phyloP scores from a whole-genome alignment of 306 rosid species.

The Ziziphus jujuba region DNA sequence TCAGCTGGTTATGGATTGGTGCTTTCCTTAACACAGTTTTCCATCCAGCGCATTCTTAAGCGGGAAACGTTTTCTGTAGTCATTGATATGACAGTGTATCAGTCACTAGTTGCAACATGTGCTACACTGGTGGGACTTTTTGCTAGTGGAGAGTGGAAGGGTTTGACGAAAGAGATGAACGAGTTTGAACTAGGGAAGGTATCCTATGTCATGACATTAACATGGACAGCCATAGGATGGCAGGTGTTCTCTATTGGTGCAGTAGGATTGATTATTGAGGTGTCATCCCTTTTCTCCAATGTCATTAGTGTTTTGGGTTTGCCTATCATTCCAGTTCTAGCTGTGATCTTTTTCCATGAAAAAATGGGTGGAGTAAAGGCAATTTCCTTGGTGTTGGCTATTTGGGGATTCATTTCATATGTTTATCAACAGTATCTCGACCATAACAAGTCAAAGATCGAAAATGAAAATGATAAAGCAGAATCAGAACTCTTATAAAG shows the following conservation, averaged over 20 bases:
- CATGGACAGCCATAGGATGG: slow-evolving; percentile 40
- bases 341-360: slow-evolving; percentile 42
- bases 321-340: slow-evolving; percentile 44
- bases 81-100: slow-evolving; percentile 30
- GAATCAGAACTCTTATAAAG: neutral
- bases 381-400: slow-evolving; percentile 43
- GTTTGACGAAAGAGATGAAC: slow-evolving; percentile 37
- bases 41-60: slow-evolving; percentile 28
- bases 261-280: slow-evolving; percentile 47
- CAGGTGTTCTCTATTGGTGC: slow-evolving; percentile 27
- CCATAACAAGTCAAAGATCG: neutral
- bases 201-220: slow-evolving; percentile 35
- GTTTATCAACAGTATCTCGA: slow-evolving; percentile 49
- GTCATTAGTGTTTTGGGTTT: slow-evolving; percentile 39
- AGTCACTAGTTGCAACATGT: slow-evolving; percentile 32
- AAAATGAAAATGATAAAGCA: neutral
- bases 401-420: slow-evolving; percentile 52
- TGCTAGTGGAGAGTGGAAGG: slow-evolving; percentile 50
- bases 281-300: slow-evolving; percentile 50
- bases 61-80: slow-evolving; percentile 32
- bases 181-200: slow-evolving; percentile 35
- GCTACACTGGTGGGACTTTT: slow-evolving; percentile 41
- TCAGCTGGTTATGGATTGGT: slow-evolving; percentile 35
- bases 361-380: slow-evolving; percentile 45
- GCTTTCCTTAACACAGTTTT: slow-evolving; percentile 36